Base-by-base conservation (phyloP, 1,284 basidiomycete genomes). In the Erythrobasidium hasegawianum region DNA sequence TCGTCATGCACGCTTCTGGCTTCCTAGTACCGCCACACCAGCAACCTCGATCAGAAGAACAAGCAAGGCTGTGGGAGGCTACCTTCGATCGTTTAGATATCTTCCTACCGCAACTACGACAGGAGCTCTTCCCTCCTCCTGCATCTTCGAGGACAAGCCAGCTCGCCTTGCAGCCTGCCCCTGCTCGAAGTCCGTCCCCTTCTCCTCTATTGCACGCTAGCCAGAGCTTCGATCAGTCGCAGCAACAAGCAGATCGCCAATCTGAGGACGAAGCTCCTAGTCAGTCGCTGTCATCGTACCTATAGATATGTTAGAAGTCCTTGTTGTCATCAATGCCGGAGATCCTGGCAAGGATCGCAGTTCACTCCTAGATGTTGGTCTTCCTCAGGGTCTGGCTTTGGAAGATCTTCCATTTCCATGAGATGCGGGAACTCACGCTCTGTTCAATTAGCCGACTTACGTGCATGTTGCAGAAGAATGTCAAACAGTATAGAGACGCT, bases 1-100 rank as follows among this genome's bases (percentile, higher is more conserved):
- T 98, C 57, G 96, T 98, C 50, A 95, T 98, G 92, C 87, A 94
- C 74, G 89, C 91, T 0, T 87, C 87, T 0, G 83, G 84, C 2
- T 85, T 95, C 61, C 83, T 97, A 20, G 82, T 91, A 2, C 88
- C 88, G 1, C 87, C 89, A 8, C 80, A 82, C 58, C 77, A 80
- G 38, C 81, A 85, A 67, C 74, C 79, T 43, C 83, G 87, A 53
- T 82, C 83, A 56, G 83, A 85, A 53, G 82, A 82, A 59, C 90
- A 93, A 73, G 83, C 82, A 66, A 85, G 84, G 0, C 78, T 96
- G 47, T 97, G 93, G 92, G 82, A 82, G 9, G 84, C 86, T 24
- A 93, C 90, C 1, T 84, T 87, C 68, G 88, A 89, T 71, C 83
- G 90, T 67, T 85, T 96, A 73, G 90, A 93, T 72, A 83, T 86